A percentile compares a stretch with the other conserved stretches of the same genome.
phyloP scores from a whole-genome alignment of 768 basidiomycete genomes.

The Lentinula detonsa region DNA sequence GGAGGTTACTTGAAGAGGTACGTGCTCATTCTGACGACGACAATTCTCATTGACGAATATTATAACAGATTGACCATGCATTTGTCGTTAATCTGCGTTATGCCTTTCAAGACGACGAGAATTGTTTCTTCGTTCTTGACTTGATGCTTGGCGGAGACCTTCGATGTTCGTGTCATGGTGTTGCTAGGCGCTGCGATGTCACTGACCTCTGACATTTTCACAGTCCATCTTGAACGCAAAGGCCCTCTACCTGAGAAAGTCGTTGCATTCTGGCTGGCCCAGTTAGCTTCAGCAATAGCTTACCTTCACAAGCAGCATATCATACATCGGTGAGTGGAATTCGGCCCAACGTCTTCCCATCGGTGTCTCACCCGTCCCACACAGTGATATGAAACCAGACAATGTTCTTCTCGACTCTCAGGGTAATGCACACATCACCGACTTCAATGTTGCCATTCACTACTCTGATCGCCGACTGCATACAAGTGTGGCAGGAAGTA shows the following conservation, averaged over 20 bases:
- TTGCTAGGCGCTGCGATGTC: neutral
- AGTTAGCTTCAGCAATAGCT: conserved; percentile 76
- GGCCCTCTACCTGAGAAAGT: conserved; percentile 61
- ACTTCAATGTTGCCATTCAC: conserved; percentile 99
- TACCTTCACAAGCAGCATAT: conserved; percentile 92
- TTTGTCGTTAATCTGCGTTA: conserved; percentile 89
- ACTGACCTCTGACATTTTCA: neutral
- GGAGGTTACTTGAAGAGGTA: conserved; percentile 89
- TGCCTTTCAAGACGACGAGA: conserved; percentile 96
- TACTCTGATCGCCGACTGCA: conserved; percentile 86
- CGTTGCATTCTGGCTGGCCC: conserved; percentile 86
- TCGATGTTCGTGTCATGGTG: conserved; percentile 53
- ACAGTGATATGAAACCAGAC: conserved; percentile 93
- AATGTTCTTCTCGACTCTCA: conserved; percentile 91
- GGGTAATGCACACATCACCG: conserved; percentile 95
- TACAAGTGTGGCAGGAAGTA: conserved; percentile 93
- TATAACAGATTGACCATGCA: conserved; percentile 74
- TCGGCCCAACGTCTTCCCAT: neutral
- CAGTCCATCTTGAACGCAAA: conserved; percentile 81
- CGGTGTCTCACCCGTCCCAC: conserved; percentile 1
- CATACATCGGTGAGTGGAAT: conserved; percentile 74
- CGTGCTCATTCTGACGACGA: conserved; percentile 10
- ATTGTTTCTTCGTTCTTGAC: conserved; percentile 97
- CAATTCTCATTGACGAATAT: neutral
- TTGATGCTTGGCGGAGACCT: conserved; percentile 95